These are phyloP conservation scores for Xenoacremonium recifei DNA, from an alignment of 2,329 filamentous ascomycete species.

Conservation along the genomic window DNA sequence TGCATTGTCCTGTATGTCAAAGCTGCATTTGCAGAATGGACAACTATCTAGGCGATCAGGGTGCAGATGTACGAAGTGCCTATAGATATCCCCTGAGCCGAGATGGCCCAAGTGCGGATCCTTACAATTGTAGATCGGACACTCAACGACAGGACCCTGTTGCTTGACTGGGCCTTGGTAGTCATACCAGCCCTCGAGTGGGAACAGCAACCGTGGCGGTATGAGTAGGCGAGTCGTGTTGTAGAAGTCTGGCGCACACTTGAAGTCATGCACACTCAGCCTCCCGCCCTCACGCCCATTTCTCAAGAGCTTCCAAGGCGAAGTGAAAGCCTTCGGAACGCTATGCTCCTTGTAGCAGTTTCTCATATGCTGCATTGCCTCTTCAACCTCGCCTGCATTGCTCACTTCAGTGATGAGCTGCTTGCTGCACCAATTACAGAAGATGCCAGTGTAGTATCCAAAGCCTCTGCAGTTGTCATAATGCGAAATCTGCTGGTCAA, in stretches of 20 bases:
- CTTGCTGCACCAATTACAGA: background rate
- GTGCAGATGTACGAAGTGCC: constrained; percentile 13
- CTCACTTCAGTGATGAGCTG: background rate
- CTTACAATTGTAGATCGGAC: constrained; percentile 4
- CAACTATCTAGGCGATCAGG: background rate
- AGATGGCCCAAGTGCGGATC: constrained; percentile 4
- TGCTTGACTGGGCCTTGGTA: background rate
- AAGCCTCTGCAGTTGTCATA: background rate
- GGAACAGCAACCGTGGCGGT: constrained; percentile 11
- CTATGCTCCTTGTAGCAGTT: background rate
- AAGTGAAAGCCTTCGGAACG: background rate
- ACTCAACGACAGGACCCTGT: constrained; percentile 9
- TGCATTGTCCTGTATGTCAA: background rate
- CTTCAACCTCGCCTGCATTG: background rate
- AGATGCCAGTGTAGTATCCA: background rate
- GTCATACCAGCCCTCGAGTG: constrained; percentile 16
- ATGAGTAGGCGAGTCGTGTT: background rate
- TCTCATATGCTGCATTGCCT: background rate
- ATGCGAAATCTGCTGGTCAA: background rate
- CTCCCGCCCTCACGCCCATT: too few relatives aligned
- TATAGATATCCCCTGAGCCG: constrained; percentile 8
- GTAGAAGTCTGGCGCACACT: background rate
- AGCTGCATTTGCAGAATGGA: constrained; percentile 16
- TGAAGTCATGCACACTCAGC: background rate
- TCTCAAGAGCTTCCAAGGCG: background rate